A percentile compares a stretch with the other conserved stretches of the same genome.
Conservation (phyloP, 768 basidiomycete genomes). For the Mycena leptocephala region DNA sequence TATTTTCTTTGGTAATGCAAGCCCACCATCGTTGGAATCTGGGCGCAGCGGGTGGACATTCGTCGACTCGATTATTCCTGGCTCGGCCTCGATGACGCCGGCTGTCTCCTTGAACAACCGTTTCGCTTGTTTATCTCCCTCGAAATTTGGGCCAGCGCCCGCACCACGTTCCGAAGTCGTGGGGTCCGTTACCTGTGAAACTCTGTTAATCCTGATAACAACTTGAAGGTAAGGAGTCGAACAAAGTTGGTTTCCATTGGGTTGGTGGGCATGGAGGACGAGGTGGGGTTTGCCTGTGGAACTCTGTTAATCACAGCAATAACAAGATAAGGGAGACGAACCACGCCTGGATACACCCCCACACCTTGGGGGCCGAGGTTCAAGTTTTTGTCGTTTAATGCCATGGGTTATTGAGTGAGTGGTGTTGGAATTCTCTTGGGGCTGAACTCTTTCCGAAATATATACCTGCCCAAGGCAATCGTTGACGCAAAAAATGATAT, state of each 20-base stretch:
- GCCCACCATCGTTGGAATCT: constrained; percentile 58
- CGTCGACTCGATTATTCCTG: constrained; percentile 71
- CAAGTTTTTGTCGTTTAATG: constrained; percentile 50
- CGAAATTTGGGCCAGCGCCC: constrained; percentile 57
- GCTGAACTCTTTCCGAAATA: no score
- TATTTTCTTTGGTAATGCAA: not conserved
- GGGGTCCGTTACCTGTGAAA: constrained; percentile 59
- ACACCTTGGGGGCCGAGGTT: constrained; percentile 47
- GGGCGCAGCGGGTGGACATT: constrained; percentile 69
- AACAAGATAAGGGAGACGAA: not conserved
- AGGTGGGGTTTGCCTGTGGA: constrained; percentile 64
- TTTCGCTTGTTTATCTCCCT: constrained; percentile 57
- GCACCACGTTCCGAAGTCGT: constrained; percentile 57
- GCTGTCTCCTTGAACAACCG: constrained; percentile 58
- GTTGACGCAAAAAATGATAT: no score
- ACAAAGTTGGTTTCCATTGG: constrained; percentile 62
- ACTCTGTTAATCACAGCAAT: no score
- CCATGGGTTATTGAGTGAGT: constrained; percentile 49
- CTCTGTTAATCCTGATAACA: not conserved
- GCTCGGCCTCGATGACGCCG: constrained; percentile 68
- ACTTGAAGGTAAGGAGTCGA: constrained; percentile 32
- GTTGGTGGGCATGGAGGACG: constrained; percentile 51
- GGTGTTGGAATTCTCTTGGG: not conserved
- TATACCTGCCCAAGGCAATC: no score
- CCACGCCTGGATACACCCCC: constrained; percentile 55